Base-by-base conservation (phyloP, 768 basidiomycete species). In the Amanita rubescens region DNA sequence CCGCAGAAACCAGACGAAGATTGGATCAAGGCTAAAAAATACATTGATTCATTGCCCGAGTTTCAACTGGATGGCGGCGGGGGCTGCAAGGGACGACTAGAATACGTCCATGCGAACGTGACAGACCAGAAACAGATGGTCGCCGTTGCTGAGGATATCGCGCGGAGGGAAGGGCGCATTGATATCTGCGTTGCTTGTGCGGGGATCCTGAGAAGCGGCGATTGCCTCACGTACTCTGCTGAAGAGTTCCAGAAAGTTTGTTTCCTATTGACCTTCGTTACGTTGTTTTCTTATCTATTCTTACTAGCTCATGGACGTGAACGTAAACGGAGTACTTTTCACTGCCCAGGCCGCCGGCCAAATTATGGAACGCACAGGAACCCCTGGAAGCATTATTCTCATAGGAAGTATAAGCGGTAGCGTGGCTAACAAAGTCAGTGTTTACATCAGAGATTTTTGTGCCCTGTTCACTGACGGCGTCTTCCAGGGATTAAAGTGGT, bases 171-270 rank as follows among this genome's bases (percentile, higher is more conserved):
- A 57, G 79, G 78, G 0, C 68, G 82, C 51, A 64, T 88, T 59
- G 85, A 88, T 61, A 69, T 81, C 15, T 84, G 82, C 56, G 64
- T 86, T 46, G 84, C 84, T 0, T 81, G 81, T 20, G 85, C 86
- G 27, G 86, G 85, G 8, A 77, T 87, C 43, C 59, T 83, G 59
- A n/a, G n/a, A n/a, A n/a, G n/a, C n/a, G 73, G 58, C 22, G 75
- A 76, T 22, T 81, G 80, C 51, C 61, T 84, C 60, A 78, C 84
- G 30, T 84, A 81, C 59, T 69, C 78, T 3, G 81, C 67, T 10
- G 69, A 75, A 33, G 72, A 81, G 48, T 86, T 83, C 57, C 66
- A 72, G 27, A 76, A 84, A 63, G 83, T 81, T 44, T 58, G 9
- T 19, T 32, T 63, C 60, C 2, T 37, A 30, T 17, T 19, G 10